A percentile compares a stretch with the other conserved stretches of the same genome.
Conservation (phyloP, 2,329 filamentous ascomycete genomes). For the Tetracladium maxilliforme region DNA sequence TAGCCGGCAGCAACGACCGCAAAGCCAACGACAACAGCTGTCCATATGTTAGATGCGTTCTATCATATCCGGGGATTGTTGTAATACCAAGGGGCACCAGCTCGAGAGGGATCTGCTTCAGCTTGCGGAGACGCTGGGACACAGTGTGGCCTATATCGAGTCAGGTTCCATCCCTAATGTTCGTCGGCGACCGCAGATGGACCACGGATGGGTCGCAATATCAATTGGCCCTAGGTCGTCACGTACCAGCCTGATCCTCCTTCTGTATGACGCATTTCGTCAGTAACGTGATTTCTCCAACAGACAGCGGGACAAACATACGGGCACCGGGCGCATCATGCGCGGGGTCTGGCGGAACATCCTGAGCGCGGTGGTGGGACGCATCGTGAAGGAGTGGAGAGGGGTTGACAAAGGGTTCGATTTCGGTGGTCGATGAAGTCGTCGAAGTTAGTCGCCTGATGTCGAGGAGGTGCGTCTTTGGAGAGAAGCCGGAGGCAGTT, state of each 20-base stretch:
- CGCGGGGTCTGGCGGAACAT: slow-evolving; percentile 53
- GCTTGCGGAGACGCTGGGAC: slow-evolving; percentile 81
- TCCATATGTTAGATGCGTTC: slow-evolving; percentile 13
- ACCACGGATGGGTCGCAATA: slow-evolving; percentile 6
- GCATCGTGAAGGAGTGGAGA: slow-evolving; percentile 33
- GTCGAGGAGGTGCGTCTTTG: no score
- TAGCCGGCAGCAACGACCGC: slow-evolving; percentile 71
- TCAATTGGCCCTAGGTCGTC: slow-evolving; percentile 7
- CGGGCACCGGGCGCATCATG: slow-evolving; percentile 59
- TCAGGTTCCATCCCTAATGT: slow-evolving; percentile 4
- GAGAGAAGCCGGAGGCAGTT: no score
- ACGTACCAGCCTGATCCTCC: slow-evolving; percentile 55
- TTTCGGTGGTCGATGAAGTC: no score
- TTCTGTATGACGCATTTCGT: slow-evolving; percentile 27
- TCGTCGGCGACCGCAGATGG: slow-evolving; percentile 1
- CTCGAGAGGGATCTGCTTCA: slow-evolving; percentile 86
- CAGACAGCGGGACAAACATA: slow-evolving; percentile 35
- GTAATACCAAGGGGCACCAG: slow-evolving; percentile 81
- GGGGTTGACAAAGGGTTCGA: no score
- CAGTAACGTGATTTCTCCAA: slow-evolving; percentile 20
- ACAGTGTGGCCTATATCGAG: slow-evolving; percentile 69
- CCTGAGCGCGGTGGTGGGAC: slow-evolving; percentile 47
- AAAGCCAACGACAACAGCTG: slow-evolving; percentile 61
- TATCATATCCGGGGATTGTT: slow-evolving; percentile 1
- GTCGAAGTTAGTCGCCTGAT: no score